Evolutionary conservation across 306 rosid genomes (phyloP), one percentile per base, ranked within the genome.

Genomic region (Lathyrus tuberosus): DNA sequence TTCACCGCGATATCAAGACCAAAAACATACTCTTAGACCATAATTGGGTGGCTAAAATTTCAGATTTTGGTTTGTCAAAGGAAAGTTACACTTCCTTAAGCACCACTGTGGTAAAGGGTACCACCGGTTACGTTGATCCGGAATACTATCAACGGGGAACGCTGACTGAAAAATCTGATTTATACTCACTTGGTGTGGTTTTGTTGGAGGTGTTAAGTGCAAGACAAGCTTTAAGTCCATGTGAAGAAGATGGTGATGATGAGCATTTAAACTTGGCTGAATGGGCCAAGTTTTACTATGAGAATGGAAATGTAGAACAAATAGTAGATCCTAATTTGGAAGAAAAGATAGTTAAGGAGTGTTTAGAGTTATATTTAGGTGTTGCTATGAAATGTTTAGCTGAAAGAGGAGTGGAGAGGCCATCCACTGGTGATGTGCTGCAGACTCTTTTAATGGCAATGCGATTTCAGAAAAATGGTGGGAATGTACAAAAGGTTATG

Each of bases 1-100:
- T 79, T 69, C 86, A 83, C 51, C 86, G 84, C 1, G 86, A 83
- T 70, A 72, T 83, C 70, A 83, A 83, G 79, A 66, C 86, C 24
- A 75, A 70, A 44, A 82, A 82, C 53, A 75, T 75, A 75, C 84
- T 82, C 63, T 15, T 79, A 1, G 83, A 82, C 58, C 62, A 75
- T 10, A 75, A 71, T 7, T 82, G 65, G 76, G 70, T 61, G 14
- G 74, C 83, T 33, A 82, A 75, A 69, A 72, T 82, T 30, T 82
- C 83, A 0, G 83, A 82, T 62, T 82, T 79, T 69, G 83, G 86
- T n/a, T 24, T 82, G 74, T 79, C 86, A 67, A 79, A 79, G 58
- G 35, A 60, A 75, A 64, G 79, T 35, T 28, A 40, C 71, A 40
- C 62, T 60, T 22, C 66, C 35, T 42, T 42, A 47, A 58, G n/a